Evolutionary conservation across 75 land plant genomes (phyloP), one percentile per base, ranked within the genome.

Genomic region (Chamaecyparis obtusa): DNA sequence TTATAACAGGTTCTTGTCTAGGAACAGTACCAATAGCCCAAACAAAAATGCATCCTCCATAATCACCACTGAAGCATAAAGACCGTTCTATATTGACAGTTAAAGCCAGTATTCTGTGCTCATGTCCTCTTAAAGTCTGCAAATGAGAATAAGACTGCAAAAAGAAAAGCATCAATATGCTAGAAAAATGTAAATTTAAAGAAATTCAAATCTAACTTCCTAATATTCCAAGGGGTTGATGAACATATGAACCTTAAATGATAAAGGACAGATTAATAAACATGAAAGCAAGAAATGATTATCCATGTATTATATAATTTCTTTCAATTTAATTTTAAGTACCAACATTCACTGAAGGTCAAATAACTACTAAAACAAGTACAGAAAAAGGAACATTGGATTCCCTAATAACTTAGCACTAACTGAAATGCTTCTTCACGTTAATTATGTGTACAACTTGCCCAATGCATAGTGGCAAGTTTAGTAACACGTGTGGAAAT

Each of bases 61-160:
- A 94, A 87, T 98, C 99, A 76, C 96, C 99, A 91, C 96, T 97
- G 30, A 95, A 87, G 86, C 96, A 96, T 0, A 96, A 81, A n/a
- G 90, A 89, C 36, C 89, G 46, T 36, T 89, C 90, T 88, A 86
- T 84, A 80, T 94, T 90, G 32, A 90, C 88, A 86, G 89, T 92
- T 37, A 94, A 77, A 71, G 94, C 95, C 88, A 91, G 94, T 77
- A 95, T 89, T 88, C 93, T 93, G 54, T 93, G 97, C 88, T 92
- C 94, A 88, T 96, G 99, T 86, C 97, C 97, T 92, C 83, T 93
- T 71, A 95, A 92, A 48, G 93, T 79, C 86, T 89, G 88, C 27
- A 95, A 75, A 89, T 87, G 91, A 69, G 90, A 87, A 36, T 87
- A 89, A 84, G 92, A 93, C 99, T 98, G 93, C 84, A 88, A 24